A percentile compares a stretch with the other conserved stretches of the same genome.
These are phyloP conservation scores for Cutaneotrichosporon arboriforme DNA, from an alignment of 1,284 basidiomycete species.

Conservation along the genomic window DNA sequence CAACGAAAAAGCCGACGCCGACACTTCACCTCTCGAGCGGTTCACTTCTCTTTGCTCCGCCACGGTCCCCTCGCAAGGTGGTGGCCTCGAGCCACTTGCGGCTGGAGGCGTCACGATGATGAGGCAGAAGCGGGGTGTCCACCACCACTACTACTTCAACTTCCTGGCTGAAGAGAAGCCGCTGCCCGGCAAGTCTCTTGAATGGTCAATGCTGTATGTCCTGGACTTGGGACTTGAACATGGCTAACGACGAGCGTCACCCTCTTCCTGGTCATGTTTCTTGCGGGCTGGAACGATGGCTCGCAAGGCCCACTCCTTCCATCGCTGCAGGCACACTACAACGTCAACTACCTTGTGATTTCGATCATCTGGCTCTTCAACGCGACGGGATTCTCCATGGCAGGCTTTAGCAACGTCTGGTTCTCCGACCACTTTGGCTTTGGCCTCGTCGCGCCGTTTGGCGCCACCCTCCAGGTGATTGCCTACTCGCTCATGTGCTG, in stretches of 20 bases:
- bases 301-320: constrained; percentile 59
- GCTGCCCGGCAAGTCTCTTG: constrained; percentile 17
- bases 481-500: constrained; percentile 57
- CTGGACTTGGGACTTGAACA: too few species aligned
- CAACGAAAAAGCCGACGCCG: neutral
- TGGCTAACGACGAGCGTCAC: constrained; percentile 18
- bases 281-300: constrained; percentile 61
- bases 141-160: constrained; percentile 21
- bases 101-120: neutral
- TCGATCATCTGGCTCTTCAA: constrained; percentile 58
- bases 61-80: neutral
- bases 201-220: constrained; percentile 33
- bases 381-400: constrained; percentile 54
- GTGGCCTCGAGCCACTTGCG: neutral
- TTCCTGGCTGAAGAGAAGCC: constrained; percentile 23
- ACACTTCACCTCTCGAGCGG: neutral
- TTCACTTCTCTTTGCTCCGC: neutral
- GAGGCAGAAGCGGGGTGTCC: neutral
- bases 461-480: constrained; percentile 42
- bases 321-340: constrained; percentile 55
- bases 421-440: constrained; percentile 56
- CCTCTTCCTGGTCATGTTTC: constrained; percentile 38
- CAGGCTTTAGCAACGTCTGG: constrained; percentile 53
- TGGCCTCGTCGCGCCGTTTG: constrained; percentile 50
- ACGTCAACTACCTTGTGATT: constrained; percentile 45